Base-by-base conservation (phyloP, 495 filamentous ascomycete genomes). In the Ascodesmis nigricans region DNA sequence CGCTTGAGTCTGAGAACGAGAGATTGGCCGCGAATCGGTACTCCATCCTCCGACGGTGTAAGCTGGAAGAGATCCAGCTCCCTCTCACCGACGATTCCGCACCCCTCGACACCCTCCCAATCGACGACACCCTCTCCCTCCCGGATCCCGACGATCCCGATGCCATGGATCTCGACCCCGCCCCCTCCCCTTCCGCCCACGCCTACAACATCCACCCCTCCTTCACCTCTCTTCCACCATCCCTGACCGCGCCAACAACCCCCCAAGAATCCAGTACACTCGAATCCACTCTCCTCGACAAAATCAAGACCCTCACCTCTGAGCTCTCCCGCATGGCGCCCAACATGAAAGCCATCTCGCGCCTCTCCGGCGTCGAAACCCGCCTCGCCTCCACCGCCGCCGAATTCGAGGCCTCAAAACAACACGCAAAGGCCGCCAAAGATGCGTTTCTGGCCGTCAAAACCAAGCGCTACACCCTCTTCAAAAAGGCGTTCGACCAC, bases 131-230 rank as follows among this genome's bases (percentile, higher is more conserved):
- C 26, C 52, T 75, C 9, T 55, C 69, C 20, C 60, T 63, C 26
- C 60, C 69, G 34, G 71, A 81, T 42, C 68, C 68, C 14, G 53
- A 55, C 13, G 65, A 71, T 44, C 61, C 66, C 0, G 79, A 91
- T 43, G 76, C 76, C 1, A 91, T 92, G 81, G 82, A 91, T 43
- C 60, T 91, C 13, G 78, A 80, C 35, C 75, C 80, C 33, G 65
- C 61, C 15, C 67, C 70, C 26, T 58, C 44, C 9, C 57, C 58
- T 21, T 55, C 61, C 27, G 50, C 66, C 50, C 70, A 84, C 45
- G 79, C 92, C 53, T 87, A 91, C 49, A 90, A 90, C 33, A 91
- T 99, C 39, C 75, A 87, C 40, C 63, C 90, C 34, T 71, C 91
- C 54, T 99, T 90, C 57, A 71, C 78, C 32, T 67, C 70, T 31